Percentiles rank a stretch among this genome's conserved stretches.
phyloP scores from a whole-genome alignment of 2,329 filamentous ascomycete species.

The Cyclaneusma minus region DNA sequence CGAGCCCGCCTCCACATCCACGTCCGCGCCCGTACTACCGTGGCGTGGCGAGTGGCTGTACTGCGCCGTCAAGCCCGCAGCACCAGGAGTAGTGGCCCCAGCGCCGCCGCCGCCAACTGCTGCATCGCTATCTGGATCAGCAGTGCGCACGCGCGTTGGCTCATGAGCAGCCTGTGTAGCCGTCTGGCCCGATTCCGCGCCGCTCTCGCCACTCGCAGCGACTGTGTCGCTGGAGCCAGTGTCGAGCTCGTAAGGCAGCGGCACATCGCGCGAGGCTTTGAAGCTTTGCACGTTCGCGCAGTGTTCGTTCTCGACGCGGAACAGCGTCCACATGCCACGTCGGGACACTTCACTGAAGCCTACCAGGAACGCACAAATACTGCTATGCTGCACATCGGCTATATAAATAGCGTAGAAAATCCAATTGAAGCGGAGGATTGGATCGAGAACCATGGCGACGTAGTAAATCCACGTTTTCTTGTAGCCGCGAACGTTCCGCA shows the following conservation, averaged over 20 bases:
- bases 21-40: conserved; percentile 3
- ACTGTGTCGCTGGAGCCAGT: conserved; percentile 1
- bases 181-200: not conserved
- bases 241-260: conserved; percentile 61
- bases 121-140: not conserved
- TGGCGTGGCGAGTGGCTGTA: conserved; percentile 3
- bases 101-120: conserved; percentile 4
- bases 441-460: conserved; percentile 65
- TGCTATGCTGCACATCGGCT: conserved; percentile 66
- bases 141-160: not conserved
- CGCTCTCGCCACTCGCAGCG: not conserved
- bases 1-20: conserved; percentile 8
- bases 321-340: conserved; percentile 77
- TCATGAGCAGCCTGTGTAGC: not conserved
- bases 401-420: conserved; percentile 57
- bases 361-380: conserved; percentile 65
- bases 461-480: conserved; percentile 78
- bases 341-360: conserved; percentile 67
- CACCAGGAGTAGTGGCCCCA: conserved; percentile 10
- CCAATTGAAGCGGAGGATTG: conserved; percentile 83
- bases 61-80: conserved; percentile 1
- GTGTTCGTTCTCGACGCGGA: conserved; percentile 96
- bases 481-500: conserved; percentile 68
- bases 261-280: conserved; percentile 77
- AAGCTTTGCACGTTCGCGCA: conserved; percentile 82